Conservation (phyloP, 2,329 filamentous ascomycete genomes). For the Pseudogymnoascus sp. region DNA sequence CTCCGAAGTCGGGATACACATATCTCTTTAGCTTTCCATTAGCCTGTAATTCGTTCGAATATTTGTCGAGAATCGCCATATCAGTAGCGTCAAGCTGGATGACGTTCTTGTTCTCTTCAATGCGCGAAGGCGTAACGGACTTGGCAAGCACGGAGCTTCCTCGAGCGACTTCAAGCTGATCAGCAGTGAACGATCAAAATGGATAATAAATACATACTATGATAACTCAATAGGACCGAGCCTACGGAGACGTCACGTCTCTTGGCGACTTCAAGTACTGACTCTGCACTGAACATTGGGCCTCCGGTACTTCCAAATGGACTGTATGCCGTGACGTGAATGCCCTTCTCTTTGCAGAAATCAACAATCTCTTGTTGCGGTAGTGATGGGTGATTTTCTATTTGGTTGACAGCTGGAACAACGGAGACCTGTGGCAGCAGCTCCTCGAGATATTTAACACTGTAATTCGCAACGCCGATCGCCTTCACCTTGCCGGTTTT, state of each 20-base stretch:
- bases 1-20: slow-evolving; percentile 62
- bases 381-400: slow-evolving; percentile 53
- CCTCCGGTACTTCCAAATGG: slow-evolving; percentile 33
- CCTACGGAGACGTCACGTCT: slow-evolving; percentile 53
- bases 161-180: slow-evolving; percentile 47
- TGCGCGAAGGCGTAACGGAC: slow-evolving; percentile 61
- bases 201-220: slow-evolving; percentile 41
- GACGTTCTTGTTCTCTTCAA: slow-evolving; percentile 63
- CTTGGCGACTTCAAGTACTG: slow-evolving; percentile 52
- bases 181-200: not conserved
- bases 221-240: slow-evolving; percentile 61
- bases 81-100: slow-evolving; percentile 61
- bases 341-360: slow-evolving; percentile 43
- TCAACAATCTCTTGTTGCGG: slow-evolving; percentile 47
- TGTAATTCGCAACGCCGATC: slow-evolving; percentile 41
- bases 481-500: slow-evolving; percentile 39
- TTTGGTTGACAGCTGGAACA: slow-evolving; percentile 51
- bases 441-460: slow-evolving; percentile 29
- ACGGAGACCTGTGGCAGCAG: slow-evolving; percentile 37
- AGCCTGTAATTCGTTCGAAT: slow-evolving; percentile 42
- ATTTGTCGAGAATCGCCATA: slow-evolving; percentile 48
- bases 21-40: slow-evolving; percentile 52
- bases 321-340: slow-evolving; percentile 47
- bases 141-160: slow-evolving; percentile 68
- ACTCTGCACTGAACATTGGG: slow-evolving; percentile 51